These are phyloP conservation scores for Stephanocyclus meneghinianus DNA, from an alignment of 352 stramenopile species.

Conservation along the genomic window DNA sequence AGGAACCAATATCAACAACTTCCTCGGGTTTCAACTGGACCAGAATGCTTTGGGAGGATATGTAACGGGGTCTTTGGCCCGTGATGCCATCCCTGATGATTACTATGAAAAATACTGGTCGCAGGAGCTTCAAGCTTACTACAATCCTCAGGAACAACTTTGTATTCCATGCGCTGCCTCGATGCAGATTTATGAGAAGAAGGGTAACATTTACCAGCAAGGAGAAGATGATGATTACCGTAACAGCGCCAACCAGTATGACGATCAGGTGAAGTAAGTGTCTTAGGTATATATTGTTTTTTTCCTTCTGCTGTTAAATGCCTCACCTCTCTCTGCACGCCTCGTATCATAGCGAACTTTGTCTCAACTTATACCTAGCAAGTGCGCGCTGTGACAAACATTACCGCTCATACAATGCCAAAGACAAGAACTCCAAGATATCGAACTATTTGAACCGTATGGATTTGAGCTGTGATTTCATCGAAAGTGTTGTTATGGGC, in stretches of 20 bases:
- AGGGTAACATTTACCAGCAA: conserved; percentile 16
- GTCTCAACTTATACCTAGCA: conserved; percentile 21
- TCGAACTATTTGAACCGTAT: conserved; percentile 40
- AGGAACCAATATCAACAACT: conserved; percentile 49
- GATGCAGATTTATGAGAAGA: conserved; percentile 32
- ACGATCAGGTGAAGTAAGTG: conserved; percentile 47
- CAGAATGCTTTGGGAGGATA: conserved; percentile 16
- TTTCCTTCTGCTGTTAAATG: neutral
- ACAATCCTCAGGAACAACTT: conserved; percentile 18
- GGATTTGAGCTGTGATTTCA: conserved; percentile 74
- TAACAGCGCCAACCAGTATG: conserved; percentile 40
- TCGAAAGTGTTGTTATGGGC: conserved; percentile 64
- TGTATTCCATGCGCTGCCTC: conserved; percentile 57
- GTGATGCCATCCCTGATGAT: conserved; percentile 12
- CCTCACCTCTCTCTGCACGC: neutral
- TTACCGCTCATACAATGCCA: conserved; percentile 26
- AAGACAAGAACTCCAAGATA: conserved; percentile 29
- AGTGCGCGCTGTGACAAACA: conserved; percentile 47
- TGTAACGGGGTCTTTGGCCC: conserved; percentile 9
- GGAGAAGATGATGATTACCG: conserved; percentile 35
- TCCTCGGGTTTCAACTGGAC: conserved; percentile 32
- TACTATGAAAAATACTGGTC: conserved; percentile 9
- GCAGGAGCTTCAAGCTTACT: conserved; percentile 11
- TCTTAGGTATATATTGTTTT: neutral
- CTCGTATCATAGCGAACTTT: neutral